Conservation (phyloP, 2,329 filamentous ascomycete species). For the Fusarium pilosicola region DNA sequence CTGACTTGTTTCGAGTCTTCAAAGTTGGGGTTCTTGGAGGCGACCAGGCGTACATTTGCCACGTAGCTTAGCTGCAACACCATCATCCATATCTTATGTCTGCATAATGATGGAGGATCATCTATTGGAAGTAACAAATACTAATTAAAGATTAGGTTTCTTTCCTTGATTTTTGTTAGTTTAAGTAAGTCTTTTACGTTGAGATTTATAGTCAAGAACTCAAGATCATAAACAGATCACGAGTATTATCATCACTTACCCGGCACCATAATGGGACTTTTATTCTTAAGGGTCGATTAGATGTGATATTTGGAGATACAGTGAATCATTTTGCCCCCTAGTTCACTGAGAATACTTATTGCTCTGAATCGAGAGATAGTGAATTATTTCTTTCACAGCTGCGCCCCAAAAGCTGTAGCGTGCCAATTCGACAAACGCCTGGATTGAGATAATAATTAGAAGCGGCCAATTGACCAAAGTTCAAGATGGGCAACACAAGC, state of each 20-base stretch:
- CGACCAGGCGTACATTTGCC: fast-evolving
- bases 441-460: fast-evolving
- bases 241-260: background rate
- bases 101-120: fast-evolving
- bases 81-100: no score
- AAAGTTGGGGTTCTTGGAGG: fast-evolving
- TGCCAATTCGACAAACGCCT: fast-evolving
- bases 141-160: fast-evolving
- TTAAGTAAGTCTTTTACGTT: fast-evolving
- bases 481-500: no score
- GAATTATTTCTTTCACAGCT: fast-evolving
- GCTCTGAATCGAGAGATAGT: fast-evolving
- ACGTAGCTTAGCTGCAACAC: fast-evolving
- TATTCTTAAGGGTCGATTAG: fast-evolving
- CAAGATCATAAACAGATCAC: background rate
- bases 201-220: background rate
- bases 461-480: background rate
- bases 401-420: fast-evolving
- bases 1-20: fast-evolving
- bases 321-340: fast-evolving
- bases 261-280: background rate
- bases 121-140: fast-evolving
- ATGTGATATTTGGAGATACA: no score
- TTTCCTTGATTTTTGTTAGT: fast-evolving
- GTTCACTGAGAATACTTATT: fast-evolving